Conservation (phyloP, 2,329 filamentous ascomycete species). For the Ceratocystis cubensis region DNA sequence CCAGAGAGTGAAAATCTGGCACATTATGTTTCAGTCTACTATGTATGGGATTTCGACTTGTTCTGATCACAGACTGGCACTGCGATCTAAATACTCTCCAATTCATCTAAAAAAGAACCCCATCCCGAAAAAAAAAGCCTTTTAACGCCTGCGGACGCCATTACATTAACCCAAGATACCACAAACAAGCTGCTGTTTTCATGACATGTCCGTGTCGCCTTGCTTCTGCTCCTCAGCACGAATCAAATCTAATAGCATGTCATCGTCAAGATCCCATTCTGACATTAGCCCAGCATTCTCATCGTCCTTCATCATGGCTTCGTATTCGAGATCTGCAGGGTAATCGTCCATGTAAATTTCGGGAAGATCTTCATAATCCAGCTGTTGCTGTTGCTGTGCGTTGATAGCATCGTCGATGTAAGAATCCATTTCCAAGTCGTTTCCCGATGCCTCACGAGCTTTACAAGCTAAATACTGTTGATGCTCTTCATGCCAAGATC, state of each 20-base stretch:
- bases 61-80: neutral
- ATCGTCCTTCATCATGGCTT: constrained; percentile 11
- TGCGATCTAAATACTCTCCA: neutral
- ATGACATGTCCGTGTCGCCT: constrained; percentile 22
- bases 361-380: constrained; percentile 11
- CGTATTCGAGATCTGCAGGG: constrained; percentile 14
- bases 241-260: constrained; percentile 40
- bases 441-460: constrained; percentile 15
- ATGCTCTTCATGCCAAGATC: constrained; percentile 22
- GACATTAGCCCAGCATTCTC: constrained; percentile 15
- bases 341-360: constrained; percentile 18
- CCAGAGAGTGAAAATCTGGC: neutral
- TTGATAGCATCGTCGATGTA: constrained; percentile 18
- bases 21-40: neutral
- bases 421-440: constrained; percentile 17
- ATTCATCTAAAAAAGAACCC: neutral
- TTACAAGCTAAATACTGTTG: constrained; percentile 21
- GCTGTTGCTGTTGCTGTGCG: constrained; percentile 7
- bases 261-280: constrained; percentile 21
- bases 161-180: neutral
- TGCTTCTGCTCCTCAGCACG: constrained; percentile 31
- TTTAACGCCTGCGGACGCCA: neutral
- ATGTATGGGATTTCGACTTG: neutral
- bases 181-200: neutral
- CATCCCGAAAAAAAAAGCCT: neutral